A percentile compares a stretch with the other conserved stretches of the same genome.
phyloP scores from a whole-genome alignment of 1,284 basidiomycete genomes.

The Sanghuangporus baumii region DNA sequence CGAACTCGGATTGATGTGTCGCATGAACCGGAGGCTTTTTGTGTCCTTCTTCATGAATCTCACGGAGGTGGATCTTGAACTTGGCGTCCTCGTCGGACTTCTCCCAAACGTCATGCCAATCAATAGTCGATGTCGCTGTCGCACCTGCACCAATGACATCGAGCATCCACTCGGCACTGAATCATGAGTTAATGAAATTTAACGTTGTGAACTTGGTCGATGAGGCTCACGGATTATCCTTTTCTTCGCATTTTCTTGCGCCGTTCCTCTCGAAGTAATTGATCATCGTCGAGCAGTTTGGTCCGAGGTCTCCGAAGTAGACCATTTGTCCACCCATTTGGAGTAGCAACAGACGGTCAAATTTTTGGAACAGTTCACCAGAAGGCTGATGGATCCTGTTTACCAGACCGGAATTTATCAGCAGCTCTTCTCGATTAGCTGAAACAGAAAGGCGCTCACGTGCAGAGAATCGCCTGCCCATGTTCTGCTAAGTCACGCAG shows the following conservation, averaged over 20 bases:
- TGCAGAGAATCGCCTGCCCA: conserved; percentile 38
- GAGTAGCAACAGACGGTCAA: conserved; percentile 56
- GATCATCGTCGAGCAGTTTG: conserved; percentile 49
- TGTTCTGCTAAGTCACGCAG: conserved; percentile 52
- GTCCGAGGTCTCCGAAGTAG: conserved; percentile 74
- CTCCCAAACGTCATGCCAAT: conserved; percentile 43
- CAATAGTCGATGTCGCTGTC: conserved; percentile 32
- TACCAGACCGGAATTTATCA: neutral
- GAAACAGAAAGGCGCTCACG: conserved; percentile 24
- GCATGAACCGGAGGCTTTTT: conserved; percentile 31
- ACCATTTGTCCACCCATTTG: conserved; percentile 71
- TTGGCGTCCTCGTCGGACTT: conserved; percentile 28
- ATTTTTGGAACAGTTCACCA: conserved; percentile 66
- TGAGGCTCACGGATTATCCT: conserved; percentile 37
- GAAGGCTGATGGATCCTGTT: conserved; percentile 50
- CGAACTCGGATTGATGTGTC: conserved; percentile 38
- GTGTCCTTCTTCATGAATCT: conserved; percentile 34
- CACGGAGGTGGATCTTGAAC: conserved; percentile 28
- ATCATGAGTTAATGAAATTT: neutral
- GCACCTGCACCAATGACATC: conserved; percentile 49
- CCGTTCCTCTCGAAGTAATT: conserved; percentile 67
- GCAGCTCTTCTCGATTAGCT: neutral
- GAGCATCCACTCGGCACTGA: conserved; percentile 53
- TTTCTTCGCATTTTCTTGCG: conserved; percentile 33
- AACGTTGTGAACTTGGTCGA: neutral